Evolutionary conservation across 345 rosid species (phyloP).

Genomic region (Arabis alpina): DNA sequence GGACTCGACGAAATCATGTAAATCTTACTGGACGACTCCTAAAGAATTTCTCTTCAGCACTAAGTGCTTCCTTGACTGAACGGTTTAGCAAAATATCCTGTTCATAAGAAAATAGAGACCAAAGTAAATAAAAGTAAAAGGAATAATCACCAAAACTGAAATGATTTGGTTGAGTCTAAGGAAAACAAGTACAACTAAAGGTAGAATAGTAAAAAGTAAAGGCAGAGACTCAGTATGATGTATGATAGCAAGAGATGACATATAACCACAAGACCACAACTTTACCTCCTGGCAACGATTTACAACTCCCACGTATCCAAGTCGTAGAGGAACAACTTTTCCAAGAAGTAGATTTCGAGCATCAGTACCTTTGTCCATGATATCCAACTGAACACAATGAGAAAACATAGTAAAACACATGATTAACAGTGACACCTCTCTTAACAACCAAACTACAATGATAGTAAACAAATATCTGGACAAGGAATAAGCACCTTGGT

Average conservation of each 20-base stretch:
- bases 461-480: slow-evolving; percentile 21
- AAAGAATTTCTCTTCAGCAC: slow-evolving; percentile 59
- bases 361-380: slow-evolving; percentile 74
- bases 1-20: slow-evolving; percentile 24
- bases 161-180: background rate
- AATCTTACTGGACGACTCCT: slow-evolving; percentile 53
- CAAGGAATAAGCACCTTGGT: slow-evolving; percentile 56
- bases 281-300: slow-evolving; percentile 75
- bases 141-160: background rate
- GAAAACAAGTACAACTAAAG: background rate
- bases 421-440: background rate
- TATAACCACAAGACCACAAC: slow-evolving; percentile 8
- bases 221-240: slow-evolving; percentile 14
- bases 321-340: slow-evolving; percentile 61
- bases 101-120: slow-evolving; percentile 5
- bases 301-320: slow-evolving; percentile 74
- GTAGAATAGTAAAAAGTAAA: background rate
- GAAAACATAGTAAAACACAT: slow-evolving; percentile 27
- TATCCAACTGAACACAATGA: slow-evolving; percentile 61
- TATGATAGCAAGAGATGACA: slow-evolving; percentile 19
- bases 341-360: slow-evolving; percentile 69
- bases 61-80: slow-evolving; percentile 62
- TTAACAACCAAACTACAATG: slow-evolving; percentile 8
- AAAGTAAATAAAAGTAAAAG: slow-evolving; percentile 8
- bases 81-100: slow-evolving; percentile 67